Conservation (phyloP, 2,329 filamentous ascomycete species). For the Leptodontidium sp. region DNA sequence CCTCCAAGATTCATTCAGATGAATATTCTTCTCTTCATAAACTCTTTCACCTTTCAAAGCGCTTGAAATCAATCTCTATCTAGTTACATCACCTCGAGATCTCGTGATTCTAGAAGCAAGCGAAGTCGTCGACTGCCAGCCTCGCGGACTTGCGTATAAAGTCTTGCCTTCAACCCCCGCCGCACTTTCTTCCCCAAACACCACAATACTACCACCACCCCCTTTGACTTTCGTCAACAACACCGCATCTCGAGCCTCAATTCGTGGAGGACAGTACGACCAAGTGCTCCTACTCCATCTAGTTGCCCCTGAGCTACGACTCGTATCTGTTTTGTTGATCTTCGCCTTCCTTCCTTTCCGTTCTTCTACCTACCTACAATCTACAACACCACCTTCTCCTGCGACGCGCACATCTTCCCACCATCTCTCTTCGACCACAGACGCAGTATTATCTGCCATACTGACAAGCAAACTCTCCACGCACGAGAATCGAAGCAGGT, state of each 20-base stretch:
- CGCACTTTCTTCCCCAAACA: conserved; percentile 20
- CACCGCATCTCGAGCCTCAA: neutral
- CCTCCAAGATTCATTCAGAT: neutral
- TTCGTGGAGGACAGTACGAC: conserved; percentile 27
- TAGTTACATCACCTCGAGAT: neutral
- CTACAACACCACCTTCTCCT: conserved; percentile 41
- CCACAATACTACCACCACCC: conserved; percentile 11
- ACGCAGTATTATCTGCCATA: conserved; percentile 31
- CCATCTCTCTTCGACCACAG: conserved; percentile 42
- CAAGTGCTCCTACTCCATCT: conserved; percentile 44
- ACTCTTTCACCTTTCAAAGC: neutral
- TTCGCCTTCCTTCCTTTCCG: conserved; percentile 26
- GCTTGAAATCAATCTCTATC: neutral
- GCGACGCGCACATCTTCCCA: conserved; percentile 42
- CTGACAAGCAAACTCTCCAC: conserved; percentile 25
- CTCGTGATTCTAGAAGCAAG: conserved; percentile 9
- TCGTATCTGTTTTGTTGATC: conserved; percentile 43
- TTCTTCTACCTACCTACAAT: conserved; percentile 38
- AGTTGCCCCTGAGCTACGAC: conserved; percentile 43
- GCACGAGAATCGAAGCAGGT: conserved; percentile 26
- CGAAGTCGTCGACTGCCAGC: conserved; percentile 13
- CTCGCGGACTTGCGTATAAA: conserved; percentile 7
- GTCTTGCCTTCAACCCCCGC: conserved; percentile 9
- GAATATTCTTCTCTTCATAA: neutral
- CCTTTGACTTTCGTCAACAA: conserved; percentile 10